Evolutionary conservation across 768 basidiomycete genomes (phyloP), one percentile per base, ranked within the genome.

Genomic region (Lactarius hengduanensis): DNA sequence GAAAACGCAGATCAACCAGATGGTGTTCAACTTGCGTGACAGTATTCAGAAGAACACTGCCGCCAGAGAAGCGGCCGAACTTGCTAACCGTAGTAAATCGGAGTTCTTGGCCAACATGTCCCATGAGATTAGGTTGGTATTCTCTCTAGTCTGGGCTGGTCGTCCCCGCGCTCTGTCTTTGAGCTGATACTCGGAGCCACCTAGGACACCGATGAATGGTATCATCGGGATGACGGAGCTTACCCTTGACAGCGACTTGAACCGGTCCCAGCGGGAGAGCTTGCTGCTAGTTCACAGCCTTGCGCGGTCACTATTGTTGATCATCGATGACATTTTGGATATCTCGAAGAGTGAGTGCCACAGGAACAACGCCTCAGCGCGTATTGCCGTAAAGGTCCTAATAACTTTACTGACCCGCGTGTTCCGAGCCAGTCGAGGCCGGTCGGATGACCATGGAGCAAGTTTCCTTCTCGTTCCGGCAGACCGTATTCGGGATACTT

Each of bases 201-300:
- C n/a, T 73, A 94, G 96, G 75, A 98, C 97, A 28, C 97, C 97
- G 0, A 99, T 98, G 96, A 99, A 98, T 74, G 96, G 97, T 74
- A 99, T 99, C 76, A 98, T 99, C 71, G 96, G 96, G n/a, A 95
- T 99, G 95, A 99, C 96, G 30, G 95, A 96, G 77, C 79, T 99
- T 64, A 98, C 97, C 11, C 86, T 99, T 26, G 97, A 99, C 74
- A 94, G 91, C 54, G 97, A 99, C 75, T 78, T 99, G 71, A 97
- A 95, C 67, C 80, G 96, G 69, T 91, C 92, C 45, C 97, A 98
- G 77, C 81, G 96, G 67, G 97, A 98, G 80, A 97, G 95, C 76
- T 80, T 99, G 75, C 82, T 97, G 72, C 87, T 98, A 41, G 97
- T 99, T 9, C 96, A 98, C 75, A 94, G 90, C 68, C 81, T 99